phyloP scores from a whole-genome alignment of 495 filamentous ascomycete species.

The Tuber brumale region DNA sequence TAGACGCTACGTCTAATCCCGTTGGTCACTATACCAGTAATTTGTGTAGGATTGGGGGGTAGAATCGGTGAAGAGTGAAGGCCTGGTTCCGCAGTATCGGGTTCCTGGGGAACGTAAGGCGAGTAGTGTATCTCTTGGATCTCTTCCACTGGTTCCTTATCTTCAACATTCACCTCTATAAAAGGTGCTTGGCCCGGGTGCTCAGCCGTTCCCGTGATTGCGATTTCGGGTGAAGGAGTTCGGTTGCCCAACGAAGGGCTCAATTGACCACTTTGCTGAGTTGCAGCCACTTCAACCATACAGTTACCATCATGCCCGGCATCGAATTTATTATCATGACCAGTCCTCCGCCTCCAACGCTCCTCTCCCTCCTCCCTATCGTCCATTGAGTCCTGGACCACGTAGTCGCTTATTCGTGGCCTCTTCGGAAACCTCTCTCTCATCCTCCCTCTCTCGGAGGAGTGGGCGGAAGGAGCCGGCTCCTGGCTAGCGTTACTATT shows the following conservation, averaged over 20 bases:
- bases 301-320: neutral
- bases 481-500: slow-evolving; percentile 18
- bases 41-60: neutral
- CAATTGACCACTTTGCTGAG: slow-evolving; percentile 6
- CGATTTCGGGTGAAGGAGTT: slow-evolving; percentile 1
- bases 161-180: neutral
- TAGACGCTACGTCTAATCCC: neutral
- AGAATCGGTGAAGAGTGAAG: neutral
- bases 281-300: neutral
- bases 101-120: neutral
- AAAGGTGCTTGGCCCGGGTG: neutral
- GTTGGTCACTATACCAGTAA: neutral
- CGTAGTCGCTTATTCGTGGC: slow-evolving; percentile 15
- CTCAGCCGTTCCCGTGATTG: neutral
- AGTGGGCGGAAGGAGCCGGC: neutral
- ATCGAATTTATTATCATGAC: neutral
- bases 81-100: neutral
- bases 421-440: slow-evolving; percentile 13
- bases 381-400: slow-evolving; percentile 35
- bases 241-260: slow-evolving; percentile 23
- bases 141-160: neutral
- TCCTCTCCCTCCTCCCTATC: slow-evolving; percentile 21
- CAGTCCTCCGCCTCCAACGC: neutral
- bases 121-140: neutral
- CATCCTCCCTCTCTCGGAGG: slow-evolving; percentile 6